These are phyloP conservation scores for Erythrobasidium yunnanense DNA, from an alignment of 768 basidiomycete species.

Conservation along the genomic window DNA sequence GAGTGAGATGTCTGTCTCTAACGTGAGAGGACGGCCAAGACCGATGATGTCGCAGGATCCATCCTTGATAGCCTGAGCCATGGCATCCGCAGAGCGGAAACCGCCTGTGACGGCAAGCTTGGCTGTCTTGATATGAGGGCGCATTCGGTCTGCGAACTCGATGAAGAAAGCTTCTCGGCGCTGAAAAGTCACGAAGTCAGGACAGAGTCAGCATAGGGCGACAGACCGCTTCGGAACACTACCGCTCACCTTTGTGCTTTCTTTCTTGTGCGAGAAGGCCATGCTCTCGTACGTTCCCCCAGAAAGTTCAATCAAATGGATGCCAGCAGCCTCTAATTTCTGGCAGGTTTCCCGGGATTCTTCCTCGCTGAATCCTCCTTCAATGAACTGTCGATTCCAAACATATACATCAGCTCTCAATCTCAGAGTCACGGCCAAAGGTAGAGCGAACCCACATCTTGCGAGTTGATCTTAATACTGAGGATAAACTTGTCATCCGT, in stretches of 20 bases:
- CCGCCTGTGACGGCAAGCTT: conserved; percentile 40
- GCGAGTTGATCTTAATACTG: conserved; percentile 35
- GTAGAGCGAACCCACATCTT: conserved; percentile 23
- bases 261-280: conserved; percentile 38
- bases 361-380: conserved; percentile 40
- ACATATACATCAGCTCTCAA: background rate
- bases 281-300: conserved; percentile 33
- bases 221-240: background rate
- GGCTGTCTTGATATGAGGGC: conserved; percentile 36
- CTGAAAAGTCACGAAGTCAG: background rate
- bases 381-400: conserved; percentile 28
- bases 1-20: conserved; percentile 39
- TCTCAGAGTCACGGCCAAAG: background rate
- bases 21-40: conserved; percentile 39
- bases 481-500: conserved; percentile 33
- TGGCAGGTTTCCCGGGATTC: conserved; percentile 41
- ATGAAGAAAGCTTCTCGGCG: conserved; percentile 27
- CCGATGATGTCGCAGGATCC: conserved; percentile 35
- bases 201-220: background rate
- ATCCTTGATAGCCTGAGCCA: conserved; percentile 37
- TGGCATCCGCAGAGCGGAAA: conserved; percentile 37
- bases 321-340: conserved; percentile 41
- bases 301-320: conserved; percentile 46
- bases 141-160: conserved; percentile 36
- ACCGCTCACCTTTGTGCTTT: conserved; percentile 37